Percentiles rank a stretch among this genome's conserved stretches.
Evolutionary conservation across 805 yeast genomes (phyloP).

Genomic region (Candida montana): DNA sequence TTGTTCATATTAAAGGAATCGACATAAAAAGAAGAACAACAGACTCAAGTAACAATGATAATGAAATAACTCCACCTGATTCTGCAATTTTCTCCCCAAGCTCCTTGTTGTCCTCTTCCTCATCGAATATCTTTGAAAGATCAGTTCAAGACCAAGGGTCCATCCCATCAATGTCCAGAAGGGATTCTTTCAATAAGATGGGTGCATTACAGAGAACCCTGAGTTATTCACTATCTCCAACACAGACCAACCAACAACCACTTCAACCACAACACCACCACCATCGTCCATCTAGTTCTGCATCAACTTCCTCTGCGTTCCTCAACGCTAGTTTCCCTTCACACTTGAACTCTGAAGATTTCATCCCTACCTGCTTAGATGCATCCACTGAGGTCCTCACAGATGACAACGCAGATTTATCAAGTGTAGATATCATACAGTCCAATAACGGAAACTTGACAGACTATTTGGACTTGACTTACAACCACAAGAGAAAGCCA

Average conservation of each 20-base stretch:
- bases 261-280: too few species aligned
- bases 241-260: background rate
- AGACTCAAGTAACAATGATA: background rate
- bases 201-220: constrained; percentile 1
- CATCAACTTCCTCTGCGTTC: background rate
- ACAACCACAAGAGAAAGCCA: constrained; percentile 1
- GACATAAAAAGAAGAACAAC: background rate
- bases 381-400: constrained; percentile 64
- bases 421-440: constrained; percentile 65
- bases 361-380: constrained; percentile 76
- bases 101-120: constrained; percentile 5
- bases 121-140: constrained; percentile 16
- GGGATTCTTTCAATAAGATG: constrained; percentile 10
- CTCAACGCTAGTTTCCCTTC: constrained; percentile 2
- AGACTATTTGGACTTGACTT: constrained; percentile 6
- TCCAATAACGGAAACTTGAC: constrained; percentile 29
- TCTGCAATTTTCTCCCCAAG: constrained; percentile 4
- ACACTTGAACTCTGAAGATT: constrained; percentile 43
- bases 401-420: constrained; percentile 51
- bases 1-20: background rate
- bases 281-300: background rate
- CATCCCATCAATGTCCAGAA: constrained; percentile 7
- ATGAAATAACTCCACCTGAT: background rate
- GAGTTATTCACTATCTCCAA: constrained; percentile 9
- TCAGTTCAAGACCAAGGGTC: constrained; percentile 15